Percentiles rank a stretch among this genome's conserved stretches.
These are phyloP conservation scores for Wallemia mellicola DNA, from an alignment of 1,284 basidiomycete genomes.

Conservation along the genomic window DNA sequence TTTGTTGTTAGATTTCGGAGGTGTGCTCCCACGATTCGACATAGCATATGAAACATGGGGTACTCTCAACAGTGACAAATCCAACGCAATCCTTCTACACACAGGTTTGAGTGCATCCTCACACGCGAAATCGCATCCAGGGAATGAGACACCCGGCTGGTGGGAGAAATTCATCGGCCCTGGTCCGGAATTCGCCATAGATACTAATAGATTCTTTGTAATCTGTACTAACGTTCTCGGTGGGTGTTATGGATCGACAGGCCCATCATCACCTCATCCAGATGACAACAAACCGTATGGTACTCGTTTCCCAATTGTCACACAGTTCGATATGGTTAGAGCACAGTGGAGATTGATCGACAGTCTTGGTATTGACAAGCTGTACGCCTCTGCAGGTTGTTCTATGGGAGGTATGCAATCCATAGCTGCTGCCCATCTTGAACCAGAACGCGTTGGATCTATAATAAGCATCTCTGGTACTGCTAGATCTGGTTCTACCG, in stretches of 20 bases:
- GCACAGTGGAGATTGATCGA: conserved; percentile 74
- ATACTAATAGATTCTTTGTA: conserved; percentile 74
- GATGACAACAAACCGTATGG: conserved; percentile 39
- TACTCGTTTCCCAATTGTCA: conserved; percentile 67
- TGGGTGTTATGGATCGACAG: conserved; percentile 88
- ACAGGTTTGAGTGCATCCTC: conserved; percentile 86
- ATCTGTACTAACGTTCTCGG: conserved; percentile 94
- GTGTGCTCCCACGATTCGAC: conserved; percentile 41
- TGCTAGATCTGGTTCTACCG: conserved; percentile 62
- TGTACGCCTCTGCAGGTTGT: conserved; percentile 75
- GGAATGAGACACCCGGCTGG: conserved; percentile 68
- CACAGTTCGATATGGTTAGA: conserved; percentile 82
- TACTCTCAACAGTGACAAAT: conserved; percentile 35
- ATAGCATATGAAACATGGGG: conserved; percentile 98
- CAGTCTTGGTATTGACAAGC: conserved; percentile 44
- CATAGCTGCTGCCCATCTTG: conserved; percentile 78
- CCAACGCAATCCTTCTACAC: conserved; percentile 87
- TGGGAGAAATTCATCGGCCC: conserved; percentile 98
- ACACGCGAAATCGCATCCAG: conserved; percentile 57
- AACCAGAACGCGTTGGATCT: conserved; percentile 57
- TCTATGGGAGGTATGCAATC: conserved; percentile 98
- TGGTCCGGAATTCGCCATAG: conserved; percentile 41
- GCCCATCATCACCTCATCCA: conserved; percentile 56
- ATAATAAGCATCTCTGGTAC: conserved; percentile 82
- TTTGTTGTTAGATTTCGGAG: conserved; percentile 38